Evolutionary conservation across 225 moss, liverwort and hornwort species (phyloP), one percentile per base, ranked within the genome.

Genomic region (Thuidium tamariscinum): DNA sequence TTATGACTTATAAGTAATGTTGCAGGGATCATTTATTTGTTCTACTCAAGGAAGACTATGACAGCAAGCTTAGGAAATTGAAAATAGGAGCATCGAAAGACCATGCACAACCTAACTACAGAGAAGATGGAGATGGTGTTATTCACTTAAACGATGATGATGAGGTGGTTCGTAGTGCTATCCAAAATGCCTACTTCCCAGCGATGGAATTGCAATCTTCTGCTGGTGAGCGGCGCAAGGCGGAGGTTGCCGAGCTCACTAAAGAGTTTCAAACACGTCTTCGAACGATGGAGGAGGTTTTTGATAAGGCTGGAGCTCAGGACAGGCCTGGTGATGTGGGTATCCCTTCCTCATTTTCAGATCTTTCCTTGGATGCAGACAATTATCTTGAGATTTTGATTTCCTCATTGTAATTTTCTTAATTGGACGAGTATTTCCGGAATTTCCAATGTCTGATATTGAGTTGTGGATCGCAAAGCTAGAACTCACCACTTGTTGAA

Each of bases 281-380:
- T 79, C 89, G 82, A 84, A 90, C 70, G 16, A 84, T 96, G 32
- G 90, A 92, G 42, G 91, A 93, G 23, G 87, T 93, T 32, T 95
- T 97, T 82, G 86, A 94, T n/a, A 94, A 88, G 83, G 91, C 91
- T 62, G 92, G 92, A 74, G 91, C 90, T 81, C 91, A 92, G 48
- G 96, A 97, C 87, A 87, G 73, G 85, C 87, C 84, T 84, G 91
- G 67, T 66, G 96, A 96, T 85, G 82, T 96, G 69, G 70, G 92
- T 88, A 77, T 81, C 77, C 37, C 32, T 86, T 79, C 41, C 79
- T 64, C n/a, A 42, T 81, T 32, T 68, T 78, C 73, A 79, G 78
- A 85, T 49, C 22, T 68, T 7, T 61, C 62, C 23, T 80, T 62
- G 54, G 76, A 86, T 16, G 62, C 48, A 27, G 34, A 59, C 16